Percentiles rank a stretch among this genome's conserved stretches.
Evolutionary conservation across 2,329 filamentous ascomycete species (phyloP).

Genomic region (Fusarium scirpi): DNA sequence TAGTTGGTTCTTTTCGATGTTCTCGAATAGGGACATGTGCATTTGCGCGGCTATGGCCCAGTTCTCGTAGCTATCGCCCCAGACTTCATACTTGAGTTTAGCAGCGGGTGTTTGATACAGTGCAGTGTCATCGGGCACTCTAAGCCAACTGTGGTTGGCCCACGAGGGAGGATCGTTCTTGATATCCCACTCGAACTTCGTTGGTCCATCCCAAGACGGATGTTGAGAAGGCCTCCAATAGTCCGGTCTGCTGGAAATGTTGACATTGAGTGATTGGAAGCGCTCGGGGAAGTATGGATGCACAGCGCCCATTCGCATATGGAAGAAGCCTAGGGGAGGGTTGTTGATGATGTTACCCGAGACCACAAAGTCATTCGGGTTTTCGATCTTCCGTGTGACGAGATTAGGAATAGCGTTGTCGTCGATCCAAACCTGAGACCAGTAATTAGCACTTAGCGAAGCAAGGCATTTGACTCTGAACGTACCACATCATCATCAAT

Average conservation of each 20-base stretch:
- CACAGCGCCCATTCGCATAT: conserved; percentile 35
- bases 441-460: conserved; percentile 7
- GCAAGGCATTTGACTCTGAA: neutral
- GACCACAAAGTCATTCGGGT: conserved; percentile 32
- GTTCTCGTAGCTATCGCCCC: conserved; percentile 29
- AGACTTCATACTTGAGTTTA: conserved; percentile 31
- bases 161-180: conserved; percentile 3
- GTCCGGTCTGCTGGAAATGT: conserved; percentile 8
- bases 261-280: neutral
- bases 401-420: conserved; percentile 33
- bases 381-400: conserved; percentile 25
- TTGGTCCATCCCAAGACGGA: conserved; percentile 26
- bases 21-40: conserved; percentile 40
- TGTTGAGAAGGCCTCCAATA: conserved; percentile 35
- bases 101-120: conserved; percentile 28
- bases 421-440: conserved; percentile 36
- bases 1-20: conserved; percentile 32
- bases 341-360: conserved; percentile 41
- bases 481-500: conserved; percentile 37
- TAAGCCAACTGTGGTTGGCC: conserved; percentile 24
- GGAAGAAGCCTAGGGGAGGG: conserved; percentile 37
- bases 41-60: conserved; percentile 39
- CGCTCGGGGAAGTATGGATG: conserved; percentile 36
- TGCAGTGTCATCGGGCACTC: conserved; percentile 17
- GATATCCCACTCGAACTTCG: conserved; percentile 15